Evolutionary conservation across 1,284 basidiomycete genomes (phyloP), one percentile per base, ranked within the genome.

Genomic region (Vanrija sp.): DNA sequence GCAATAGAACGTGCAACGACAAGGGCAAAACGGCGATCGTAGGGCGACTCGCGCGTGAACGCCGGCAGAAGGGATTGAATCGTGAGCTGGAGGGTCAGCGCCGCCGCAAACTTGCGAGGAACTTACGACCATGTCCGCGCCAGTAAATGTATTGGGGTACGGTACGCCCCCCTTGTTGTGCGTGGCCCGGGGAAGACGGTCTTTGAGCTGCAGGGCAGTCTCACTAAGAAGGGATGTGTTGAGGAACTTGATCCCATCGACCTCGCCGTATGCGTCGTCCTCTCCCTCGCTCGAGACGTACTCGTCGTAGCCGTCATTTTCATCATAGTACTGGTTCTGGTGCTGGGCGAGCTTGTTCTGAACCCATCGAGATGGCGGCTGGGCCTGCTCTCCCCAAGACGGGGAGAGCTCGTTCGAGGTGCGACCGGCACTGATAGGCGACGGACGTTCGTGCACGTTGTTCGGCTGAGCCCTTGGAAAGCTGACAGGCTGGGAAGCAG

Each of bases 111-210:
- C 3, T 8, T 25, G 14, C 21, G 15, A 43, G 40, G 21, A 48
- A 83, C 90, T 68, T 77, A 93, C 89, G 56, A 97, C 90, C 49
- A 94, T 86, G 68, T 95, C 91, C 63, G 88, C 88, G 6, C 92
- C 93, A 1, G 92, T 96, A 68, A 96, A 96, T 12, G 89, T 88
- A 12, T 84, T 80, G 3, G 86, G 86, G 72, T 92, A 94, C 0
- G 89, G 87, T 45, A 94, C 88, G 55, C 88, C 88, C 8, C 88
- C 89, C 76, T 96, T 96, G 59, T 93, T 88, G 69, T 98, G 93
- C 4, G 85, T 86, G 14, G 86, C 86, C 46, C 88, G 81, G 2
- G 87, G 88, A 1, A 98, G 88, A 64, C 87, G 86, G 74, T 96
- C 92, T 44, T 87, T 82, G 51, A 98, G 76, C 66, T 90, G 86